Conservation (phyloP, 306 rosid genomes). For the Quercus dentata region DNA sequence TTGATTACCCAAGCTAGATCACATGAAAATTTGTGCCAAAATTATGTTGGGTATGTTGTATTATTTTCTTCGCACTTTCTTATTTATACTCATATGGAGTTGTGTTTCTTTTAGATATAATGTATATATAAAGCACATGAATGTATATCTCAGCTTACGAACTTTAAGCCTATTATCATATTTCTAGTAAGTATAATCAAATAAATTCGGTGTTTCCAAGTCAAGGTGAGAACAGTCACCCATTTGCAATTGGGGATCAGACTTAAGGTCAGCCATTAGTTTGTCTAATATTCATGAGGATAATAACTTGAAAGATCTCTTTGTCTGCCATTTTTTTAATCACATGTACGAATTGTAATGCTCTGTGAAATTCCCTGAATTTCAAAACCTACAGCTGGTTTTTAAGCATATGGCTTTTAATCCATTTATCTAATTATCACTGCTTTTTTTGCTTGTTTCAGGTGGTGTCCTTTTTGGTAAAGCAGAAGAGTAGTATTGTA, state of each 20-base stretch:
- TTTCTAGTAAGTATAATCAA: background rate
- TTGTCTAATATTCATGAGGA: background rate
- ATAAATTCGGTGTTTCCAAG: background rate
- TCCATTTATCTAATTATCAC: background rate
- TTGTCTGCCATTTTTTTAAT: background rate
- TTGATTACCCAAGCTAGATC: conserved; percentile 83
- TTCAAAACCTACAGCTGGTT: background rate
- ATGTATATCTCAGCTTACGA: background rate
- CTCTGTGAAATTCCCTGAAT: background rate
- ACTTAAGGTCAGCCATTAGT: background rate
- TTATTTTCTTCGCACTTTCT: background rate
- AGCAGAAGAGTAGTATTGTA: conserved; percentile 7
- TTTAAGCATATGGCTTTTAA: background rate
- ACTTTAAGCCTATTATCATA: background rate
- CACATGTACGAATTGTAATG: background rate
- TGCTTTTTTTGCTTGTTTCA: conserved; percentile 29
- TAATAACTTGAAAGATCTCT: background rate
- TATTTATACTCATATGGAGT: background rate
- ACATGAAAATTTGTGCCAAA: conserved; percentile 92
- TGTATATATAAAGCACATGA: background rate
- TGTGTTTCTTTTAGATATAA: background rate
- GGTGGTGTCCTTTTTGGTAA: conserved; percentile 99
- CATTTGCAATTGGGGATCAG: background rate
- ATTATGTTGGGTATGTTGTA: conserved; percentile 77
- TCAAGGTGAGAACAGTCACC: background rate